Base-by-base conservation (phyloP, 139 green algal species). In the Chlorella ohadii region DNA sequence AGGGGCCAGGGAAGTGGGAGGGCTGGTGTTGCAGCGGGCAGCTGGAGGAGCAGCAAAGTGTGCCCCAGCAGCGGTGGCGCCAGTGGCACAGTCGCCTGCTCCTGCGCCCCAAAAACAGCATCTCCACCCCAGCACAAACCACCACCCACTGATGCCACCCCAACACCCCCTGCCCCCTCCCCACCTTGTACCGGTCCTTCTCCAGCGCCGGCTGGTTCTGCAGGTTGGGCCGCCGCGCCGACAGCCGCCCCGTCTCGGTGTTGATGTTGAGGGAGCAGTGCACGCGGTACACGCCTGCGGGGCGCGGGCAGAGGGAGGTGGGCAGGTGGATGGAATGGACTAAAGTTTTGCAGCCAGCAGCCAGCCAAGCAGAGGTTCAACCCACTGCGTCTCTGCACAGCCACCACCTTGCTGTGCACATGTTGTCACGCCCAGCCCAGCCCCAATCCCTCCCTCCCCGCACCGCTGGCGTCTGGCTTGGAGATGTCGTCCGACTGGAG, bases 201-300 rank as follows among this genome's bases (percentile, higher is more conserved):
- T 99, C 97, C 55, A 99, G 89, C 0, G 97, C 97, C 13, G 97
- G 97, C 93, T 99, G 97, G 92, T 99, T 99, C 92, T 99, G 97
- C 72, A 99, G 89, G 87, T 98, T 99, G 81, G 97, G 97, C 44
- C 95, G 82, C 31, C 96, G 90, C 15, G 96, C 94, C 3, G 90
- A 96, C 47, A 99, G 91, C 0, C 97, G 92, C 2, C 97, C 97
- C 19, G 97, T 99, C 93, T 99, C 97, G 0, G 97, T 99, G 92
- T 99, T 99, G 90, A 99, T 96, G 93, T 99, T 99, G 64, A 99
- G 90, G 28, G 92, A 97, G 89, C 95, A 98, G 88, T 99, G 97
- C 47, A 99, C 90, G 20, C 97, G 89, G 67, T 91, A 72, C 55
- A 90, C 23, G 71, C 81, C 75, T 85, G 83, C 67, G 33, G 81